Conservation (phyloP, 2,329 filamentous ascomycete species). For the Sporothrix protearum region DNA sequence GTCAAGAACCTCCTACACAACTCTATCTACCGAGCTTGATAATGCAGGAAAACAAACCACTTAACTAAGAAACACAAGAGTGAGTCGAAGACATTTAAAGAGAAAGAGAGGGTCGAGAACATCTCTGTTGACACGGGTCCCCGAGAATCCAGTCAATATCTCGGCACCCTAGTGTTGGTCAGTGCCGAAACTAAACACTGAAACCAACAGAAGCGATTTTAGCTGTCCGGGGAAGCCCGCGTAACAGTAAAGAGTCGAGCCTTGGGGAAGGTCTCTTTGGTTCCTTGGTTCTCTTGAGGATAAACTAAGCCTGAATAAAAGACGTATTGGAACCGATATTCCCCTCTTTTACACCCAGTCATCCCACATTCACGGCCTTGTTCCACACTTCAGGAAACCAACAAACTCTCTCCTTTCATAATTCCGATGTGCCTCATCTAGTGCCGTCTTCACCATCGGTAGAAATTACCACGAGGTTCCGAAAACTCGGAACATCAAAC, state of each 20-base stretch:
- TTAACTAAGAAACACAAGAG: too few relatives aligned
- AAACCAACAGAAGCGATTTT: not conserved
- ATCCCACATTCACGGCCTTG: not conserved
- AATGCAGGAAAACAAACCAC: too few relatives aligned
- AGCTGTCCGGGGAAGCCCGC: not conserved
- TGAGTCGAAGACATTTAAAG: not conserved
- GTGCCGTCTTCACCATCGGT: not conserved
- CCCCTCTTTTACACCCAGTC: not conserved
- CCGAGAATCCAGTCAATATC: not conserved
- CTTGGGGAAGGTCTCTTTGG: not conserved
- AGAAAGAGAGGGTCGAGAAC: not conserved
- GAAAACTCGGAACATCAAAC: not conserved
- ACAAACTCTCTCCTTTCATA: not conserved
- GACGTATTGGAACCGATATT: not conserved
- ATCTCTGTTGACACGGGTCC: not conserved
- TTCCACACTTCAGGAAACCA: not conserved
- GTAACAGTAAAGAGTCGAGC: not conserved
- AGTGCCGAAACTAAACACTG: not conserved
- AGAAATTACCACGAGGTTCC: not conserved
- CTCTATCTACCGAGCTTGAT: not conserved
- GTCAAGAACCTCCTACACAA: not conserved
- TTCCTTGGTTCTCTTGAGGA: not conserved
- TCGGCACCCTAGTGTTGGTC: slow-evolving; percentile 1
- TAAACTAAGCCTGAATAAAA: not conserved
- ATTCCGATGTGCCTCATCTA: not conserved